Evolutionary conservation across 352 stramenopile species (phyloP), one percentile per base, ranked within the genome.

Genomic region (Detonula confervacea): DNA sequence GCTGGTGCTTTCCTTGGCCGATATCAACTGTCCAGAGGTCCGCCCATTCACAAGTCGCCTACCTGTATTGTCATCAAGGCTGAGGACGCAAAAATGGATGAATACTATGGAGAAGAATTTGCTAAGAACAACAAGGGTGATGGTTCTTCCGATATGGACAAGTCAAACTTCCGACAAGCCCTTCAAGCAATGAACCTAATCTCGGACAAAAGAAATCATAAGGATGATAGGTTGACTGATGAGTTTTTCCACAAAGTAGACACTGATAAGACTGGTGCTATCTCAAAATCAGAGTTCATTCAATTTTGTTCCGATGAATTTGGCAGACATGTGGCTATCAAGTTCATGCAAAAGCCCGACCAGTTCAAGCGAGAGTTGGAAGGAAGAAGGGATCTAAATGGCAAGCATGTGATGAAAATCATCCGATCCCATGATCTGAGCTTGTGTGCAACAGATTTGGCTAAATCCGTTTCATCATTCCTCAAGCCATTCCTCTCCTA

Each of bases 281-380:
- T 42, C 11, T 42, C 33, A 11, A 42, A 42, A 42, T 5, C 5
- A 12, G 33, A 42, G 33, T 42, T 42, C 11, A 11, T 42, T 11
- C 33, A 42, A 11, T 42, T 42, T 42, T 42, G 33, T 42, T 5
- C 11, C 5, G 33, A 42, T 42, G 33, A 42, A 11, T 42, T 42
- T 11, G 33, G 8, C 61, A 20, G 30, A 67, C 18, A 57, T 18
- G 61, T 70, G 5, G 61, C 61, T 20, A 9, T 59, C 18, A 70
- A 70, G 54, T 60, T 70, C 61, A 70, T 70, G 61, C 35, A 14
- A 27, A 42, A 70, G 9, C 5, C 11, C 1, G 47, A 59, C 12
- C 61, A 70, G 8, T 70, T 60, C 24, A n/a, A 30, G 22, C 44
- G 61, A 12, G 44, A 70, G 25, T 6, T 22, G 9, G 44, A 42